Percentiles rank a stretch among this genome's conserved stretches.
phyloP scores from a whole-genome alignment of 108 stramenopile species.

The Cylindrotheca closterium region DNA sequence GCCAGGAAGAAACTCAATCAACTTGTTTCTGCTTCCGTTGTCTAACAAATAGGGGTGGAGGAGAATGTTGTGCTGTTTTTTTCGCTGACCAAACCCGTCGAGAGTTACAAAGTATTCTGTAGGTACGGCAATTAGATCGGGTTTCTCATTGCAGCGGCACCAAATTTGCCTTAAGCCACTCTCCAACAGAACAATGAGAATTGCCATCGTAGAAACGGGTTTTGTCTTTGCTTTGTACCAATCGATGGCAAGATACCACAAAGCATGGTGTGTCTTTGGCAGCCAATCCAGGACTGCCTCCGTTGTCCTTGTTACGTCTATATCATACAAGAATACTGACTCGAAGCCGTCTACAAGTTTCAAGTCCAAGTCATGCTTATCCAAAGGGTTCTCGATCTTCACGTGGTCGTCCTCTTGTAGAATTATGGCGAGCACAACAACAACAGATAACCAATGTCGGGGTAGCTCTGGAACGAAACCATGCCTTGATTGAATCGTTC shows the following conservation, averaged over 20 bases:
- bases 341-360: neutral
- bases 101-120: conserved; percentile 60
- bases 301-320: conserved; percentile 4
- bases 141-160: conserved; percentile 54
- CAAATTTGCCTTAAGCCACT: conserved; percentile 52
- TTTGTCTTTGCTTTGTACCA: neutral
- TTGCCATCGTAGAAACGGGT: conserved; percentile 7
- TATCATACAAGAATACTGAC: conserved; percentile 20
- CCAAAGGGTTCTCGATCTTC: neutral
- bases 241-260: neutral
- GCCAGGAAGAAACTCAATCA: conserved; percentile 25
- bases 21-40: conserved; percentile 3
- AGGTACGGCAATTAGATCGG: conserved; percentile 45
- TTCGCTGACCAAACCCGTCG: conserved; percentile 69
- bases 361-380: neutral
- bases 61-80: conserved; percentile 55
- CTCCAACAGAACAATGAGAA: conserved; percentile 48
- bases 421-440: conserved; percentile 32
- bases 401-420: conserved; percentile 1
- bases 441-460: conserved; percentile 56
- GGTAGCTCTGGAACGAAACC: conserved; percentile 60
- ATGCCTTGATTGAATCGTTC: too few species aligned
- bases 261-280: conserved; percentile 10
- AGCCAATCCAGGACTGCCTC: conserved; percentile 3
- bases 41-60: conserved; percentile 45